A percentile compares a stretch with the other conserved stretches of the same genome.
phyloP scores from a whole-genome alignment of 441 rosid genomes.

The Populus hybrid region DNA sequence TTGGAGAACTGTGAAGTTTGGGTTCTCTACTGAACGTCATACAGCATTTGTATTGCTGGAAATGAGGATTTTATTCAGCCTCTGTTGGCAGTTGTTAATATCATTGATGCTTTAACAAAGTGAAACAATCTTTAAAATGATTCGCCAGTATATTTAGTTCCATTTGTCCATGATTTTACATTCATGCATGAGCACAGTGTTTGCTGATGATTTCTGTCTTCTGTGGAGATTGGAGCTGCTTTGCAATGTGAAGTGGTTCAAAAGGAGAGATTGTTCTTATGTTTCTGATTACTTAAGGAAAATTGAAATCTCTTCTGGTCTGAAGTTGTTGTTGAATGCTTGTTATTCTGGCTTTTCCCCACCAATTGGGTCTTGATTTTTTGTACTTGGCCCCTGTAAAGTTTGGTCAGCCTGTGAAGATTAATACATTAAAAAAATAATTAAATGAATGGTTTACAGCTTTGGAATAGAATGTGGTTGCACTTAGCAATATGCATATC shows the following conservation, averaged over 20 bases:
- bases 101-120: not conserved
- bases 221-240: not conserved
- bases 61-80: not conserved
- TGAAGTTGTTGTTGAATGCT: not conserved
- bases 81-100: not conserved
- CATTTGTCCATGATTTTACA: slow-evolving; percentile 4
- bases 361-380: not conserved
- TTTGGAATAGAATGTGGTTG: not conserved
- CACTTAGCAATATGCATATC: not conserved
- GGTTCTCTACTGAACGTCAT: slow-evolving; percentile 7
- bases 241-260: not conserved
- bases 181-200: slow-evolving; percentile 2
- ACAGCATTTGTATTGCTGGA: not conserved
- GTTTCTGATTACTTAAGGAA: not conserved
- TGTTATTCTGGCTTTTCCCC: not conserved
- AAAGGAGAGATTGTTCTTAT: not conserved
- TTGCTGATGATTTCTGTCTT: not conserved
- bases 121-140: not conserved
- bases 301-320: not conserved
- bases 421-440: not conserved
- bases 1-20: slow-evolving; percentile 3
- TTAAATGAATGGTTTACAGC: not conserved
- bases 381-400: not conserved
- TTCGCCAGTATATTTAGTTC: slow-evolving; percentile 9
- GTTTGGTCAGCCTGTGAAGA: not conserved